Conservation (phyloP, 495 filamentous ascomycete genomes). For the Penicillium simplicissimum region DNA sequence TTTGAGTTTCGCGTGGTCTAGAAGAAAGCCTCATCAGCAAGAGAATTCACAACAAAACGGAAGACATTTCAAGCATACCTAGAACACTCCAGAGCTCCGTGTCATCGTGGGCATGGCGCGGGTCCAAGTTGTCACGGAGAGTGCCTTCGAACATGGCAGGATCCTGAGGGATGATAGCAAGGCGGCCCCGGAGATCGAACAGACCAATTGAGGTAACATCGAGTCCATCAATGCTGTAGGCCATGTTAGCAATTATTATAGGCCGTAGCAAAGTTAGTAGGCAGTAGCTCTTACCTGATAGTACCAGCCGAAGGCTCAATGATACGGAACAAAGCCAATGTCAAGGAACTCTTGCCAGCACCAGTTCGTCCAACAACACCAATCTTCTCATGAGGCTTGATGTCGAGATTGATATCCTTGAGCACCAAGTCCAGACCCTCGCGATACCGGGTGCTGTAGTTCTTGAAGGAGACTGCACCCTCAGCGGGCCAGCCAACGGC, state of each 20-base stretch:
- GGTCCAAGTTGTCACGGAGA: slow-evolving; percentile 94
- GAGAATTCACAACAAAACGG: slow-evolving; percentile 2
- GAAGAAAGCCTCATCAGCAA: slow-evolving; percentile 22
- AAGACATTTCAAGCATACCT: slow-evolving; percentile 54
- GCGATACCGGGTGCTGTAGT: slow-evolving; percentile 93
- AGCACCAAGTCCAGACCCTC: slow-evolving; percentile 86
- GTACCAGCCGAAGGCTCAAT: slow-evolving; percentile 81
- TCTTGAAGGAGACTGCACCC: slow-evolving; percentile 85
- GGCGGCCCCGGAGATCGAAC: slow-evolving; percentile 80
- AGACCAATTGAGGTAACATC: slow-evolving; percentile 91
- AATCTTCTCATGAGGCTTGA: slow-evolving; percentile 96
- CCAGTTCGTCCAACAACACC: slow-evolving; percentile 96
- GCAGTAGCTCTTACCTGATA: slow-evolving; percentile 54
- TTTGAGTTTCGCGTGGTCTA: slow-evolving; percentile 91
- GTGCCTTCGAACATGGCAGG: slow-evolving; percentile 96
- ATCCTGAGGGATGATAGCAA: slow-evolving; percentile 98
- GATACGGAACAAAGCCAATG: slow-evolving; percentile 90
- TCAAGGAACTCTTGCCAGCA: slow-evolving; percentile 94
- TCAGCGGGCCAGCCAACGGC: slow-evolving; percentile 89
- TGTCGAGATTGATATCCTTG: slow-evolving; percentile 86
- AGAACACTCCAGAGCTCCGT: slow-evolving; percentile 97
- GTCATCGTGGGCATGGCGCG: slow-evolving; percentile 92
- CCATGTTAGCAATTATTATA: slow-evolving; percentile 19
- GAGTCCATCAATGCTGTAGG: slow-evolving; percentile 70
- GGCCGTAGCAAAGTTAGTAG: not conserved